Evolutionary conservation across 225 moss, liverwort and hornwort genomes (phyloP).

Genomic region (Asterella californica): DNA sequence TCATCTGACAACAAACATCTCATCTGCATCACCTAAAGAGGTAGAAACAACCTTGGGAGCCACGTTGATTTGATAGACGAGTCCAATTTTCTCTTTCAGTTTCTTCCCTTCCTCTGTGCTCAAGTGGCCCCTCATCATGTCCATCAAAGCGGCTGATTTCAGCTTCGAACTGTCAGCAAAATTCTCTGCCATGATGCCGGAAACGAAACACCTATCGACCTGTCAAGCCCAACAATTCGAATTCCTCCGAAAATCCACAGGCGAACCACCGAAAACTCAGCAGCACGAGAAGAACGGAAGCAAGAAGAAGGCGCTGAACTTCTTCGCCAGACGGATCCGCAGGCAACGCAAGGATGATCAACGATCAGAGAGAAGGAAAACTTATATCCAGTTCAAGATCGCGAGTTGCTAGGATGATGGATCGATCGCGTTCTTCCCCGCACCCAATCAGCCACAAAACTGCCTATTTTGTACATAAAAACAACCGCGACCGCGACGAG

Average conservation of each 20-base stretch:
- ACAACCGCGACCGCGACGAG: not conserved
- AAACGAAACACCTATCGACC: not conserved
- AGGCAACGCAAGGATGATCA: not conserved
- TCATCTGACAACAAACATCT: not conserved
- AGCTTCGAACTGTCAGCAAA: conserved; percentile 59
- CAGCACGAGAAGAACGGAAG: not conserved
- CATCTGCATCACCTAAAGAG: not conserved
- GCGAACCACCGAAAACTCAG: not conserved
- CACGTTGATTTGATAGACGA: conserved; percentile 77
- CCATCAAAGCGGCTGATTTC: conserved; percentile 78
- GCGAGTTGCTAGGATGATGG: not conserved
- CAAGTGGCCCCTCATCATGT: conserved; percentile 64
- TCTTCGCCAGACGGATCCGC: not conserved
- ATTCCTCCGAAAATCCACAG: not conserved
- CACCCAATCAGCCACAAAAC: not conserved
- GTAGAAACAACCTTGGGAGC: conserved; percentile 57
- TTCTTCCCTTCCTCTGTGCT: conserved; percentile 77
- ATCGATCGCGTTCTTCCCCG: not conserved
- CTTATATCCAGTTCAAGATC: not conserved
- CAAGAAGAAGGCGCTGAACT: not conserved
- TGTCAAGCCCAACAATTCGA: not conserved
- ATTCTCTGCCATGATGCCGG: conserved; percentile 46
- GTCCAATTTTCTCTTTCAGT: conserved; percentile 67
- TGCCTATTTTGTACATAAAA: not conserved
- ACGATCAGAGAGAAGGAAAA: not conserved